phyloP scores from a whole-genome alignment of 495 filamentous ascomycete species.

The Talaromyces borbonicus region DNA sequence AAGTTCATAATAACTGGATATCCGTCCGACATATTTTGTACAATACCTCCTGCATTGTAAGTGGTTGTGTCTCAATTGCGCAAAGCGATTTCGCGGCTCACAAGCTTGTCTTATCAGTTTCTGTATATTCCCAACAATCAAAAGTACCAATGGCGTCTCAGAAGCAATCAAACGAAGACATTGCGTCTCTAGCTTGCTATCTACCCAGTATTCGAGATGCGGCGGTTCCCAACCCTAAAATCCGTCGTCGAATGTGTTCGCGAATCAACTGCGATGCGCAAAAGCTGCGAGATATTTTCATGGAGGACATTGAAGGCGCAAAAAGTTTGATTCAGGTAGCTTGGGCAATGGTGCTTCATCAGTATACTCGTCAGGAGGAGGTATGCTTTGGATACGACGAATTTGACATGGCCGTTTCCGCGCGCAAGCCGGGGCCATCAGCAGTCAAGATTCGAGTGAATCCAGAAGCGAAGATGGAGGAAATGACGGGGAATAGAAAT shows the following conservation, averaged over 20 bases:
- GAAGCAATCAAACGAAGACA: background rate
- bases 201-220: conserved; percentile 15
- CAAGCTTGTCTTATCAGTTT: background rate
- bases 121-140: background rate
- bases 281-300: background rate
- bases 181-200: conserved; percentile 23
- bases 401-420: conserved; percentile 18
- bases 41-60: no score
- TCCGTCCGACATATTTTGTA: no score
- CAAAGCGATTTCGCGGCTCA: background rate
- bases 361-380: conserved; percentile 43
- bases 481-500: background rate
- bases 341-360: conserved; percentile 45
- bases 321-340: conserved; percentile 34
- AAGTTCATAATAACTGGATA: no score
- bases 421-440: background rate
- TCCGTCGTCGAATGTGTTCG: conserved; percentile 3
- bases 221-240: background rate
- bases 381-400: conserved; percentile 47
- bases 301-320: conserved; percentile 16
- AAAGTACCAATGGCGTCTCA: background rate
- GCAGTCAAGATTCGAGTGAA: background rate
- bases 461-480: background rate
- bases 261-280: conserved; percentile 5
- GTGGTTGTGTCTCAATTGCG: no score